These are phyloP conservation scores for Agrocybe praecox DNA, from an alignment of 768 basidiomycete genomes.

Conservation along the genomic window DNA sequence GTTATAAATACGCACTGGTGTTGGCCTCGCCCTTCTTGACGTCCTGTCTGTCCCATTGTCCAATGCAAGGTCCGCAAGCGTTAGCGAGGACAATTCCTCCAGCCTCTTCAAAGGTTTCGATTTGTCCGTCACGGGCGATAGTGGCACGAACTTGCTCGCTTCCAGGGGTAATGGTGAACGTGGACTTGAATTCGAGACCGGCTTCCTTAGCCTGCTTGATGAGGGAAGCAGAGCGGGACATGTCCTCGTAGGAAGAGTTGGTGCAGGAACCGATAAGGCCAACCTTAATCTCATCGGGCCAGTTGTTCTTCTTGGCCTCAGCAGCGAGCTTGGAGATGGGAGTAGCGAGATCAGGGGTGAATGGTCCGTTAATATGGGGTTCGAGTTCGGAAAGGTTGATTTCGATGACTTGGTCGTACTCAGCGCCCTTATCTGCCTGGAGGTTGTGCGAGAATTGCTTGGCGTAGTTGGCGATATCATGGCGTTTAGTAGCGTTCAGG, in stretches of 20 bases:
- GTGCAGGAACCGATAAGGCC: conserved; percentile 99
- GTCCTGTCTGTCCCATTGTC: conserved; percentile 98
- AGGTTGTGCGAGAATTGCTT: conserved; percentile 89
- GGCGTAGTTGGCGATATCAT: conserved; percentile 87
- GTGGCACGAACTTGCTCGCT: conserved; percentile 98
- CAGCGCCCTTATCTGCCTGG: conserved; percentile 80
- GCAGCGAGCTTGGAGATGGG: conserved; percentile 94
- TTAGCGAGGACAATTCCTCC: conserved; percentile 97
- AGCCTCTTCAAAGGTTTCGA: conserved; percentile 81
- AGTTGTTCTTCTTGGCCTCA: conserved; percentile 91
- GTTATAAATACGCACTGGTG: conserved; percentile 68
- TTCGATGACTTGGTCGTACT: conserved; percentile 94
- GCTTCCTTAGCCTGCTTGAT: conserved; percentile 86
- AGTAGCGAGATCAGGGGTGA: conserved; percentile 99
- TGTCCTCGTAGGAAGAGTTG: conserved; percentile 99
- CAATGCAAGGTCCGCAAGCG: conserved; percentile 98
- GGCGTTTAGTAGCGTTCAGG: conserved; percentile 92
- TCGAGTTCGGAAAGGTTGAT: conserved; percentile 98
- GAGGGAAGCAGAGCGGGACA: conserved; percentile 96
- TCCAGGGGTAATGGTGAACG: conserved; percentile 98
- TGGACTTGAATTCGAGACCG: conserved; percentile 87
- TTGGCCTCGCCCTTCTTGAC: conserved; percentile 96
- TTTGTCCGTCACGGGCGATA: conserved; percentile 94
- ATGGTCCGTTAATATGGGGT: conserved; percentile 99
- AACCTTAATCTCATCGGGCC: conserved; percentile 97